Conservation (phyloP, 371 early-diverging fungal genomes). For the Phascolomyces articulosus region DNA sequence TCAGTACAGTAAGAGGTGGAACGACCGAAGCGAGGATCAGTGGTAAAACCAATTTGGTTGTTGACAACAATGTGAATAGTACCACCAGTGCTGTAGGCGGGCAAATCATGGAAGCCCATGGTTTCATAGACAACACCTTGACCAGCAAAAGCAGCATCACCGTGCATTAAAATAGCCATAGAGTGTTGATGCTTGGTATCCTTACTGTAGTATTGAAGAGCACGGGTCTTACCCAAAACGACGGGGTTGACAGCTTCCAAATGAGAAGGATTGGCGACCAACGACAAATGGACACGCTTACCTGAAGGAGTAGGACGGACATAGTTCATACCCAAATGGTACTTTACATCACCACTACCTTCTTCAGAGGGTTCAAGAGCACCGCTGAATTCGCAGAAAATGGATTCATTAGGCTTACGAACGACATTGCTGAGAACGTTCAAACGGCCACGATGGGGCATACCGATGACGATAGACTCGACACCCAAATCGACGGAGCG, state of each 20-base stretch:
- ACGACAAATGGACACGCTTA: conserved; percentile 92
- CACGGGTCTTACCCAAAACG: conserved; percentile 95
- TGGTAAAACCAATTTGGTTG: conserved; percentile 99
- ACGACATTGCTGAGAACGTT: conserved; percentile 97
- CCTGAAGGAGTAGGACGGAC: conserved; percentile 95
- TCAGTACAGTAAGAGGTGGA: conserved; percentile 98
- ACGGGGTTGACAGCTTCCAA: conserved; percentile 98
- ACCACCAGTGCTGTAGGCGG: conserved; percentile 95
- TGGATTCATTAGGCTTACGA: conserved; percentile 96
- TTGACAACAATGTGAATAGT: conserved; percentile 97
- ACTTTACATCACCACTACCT: conserved; percentile 98
- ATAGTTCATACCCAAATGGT: conserved; percentile 98
- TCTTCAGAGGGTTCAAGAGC: conserved; percentile 76
- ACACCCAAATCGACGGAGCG: conserved; percentile 92
- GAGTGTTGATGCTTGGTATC: conserved; percentile 80
- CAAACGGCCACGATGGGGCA: conserved; percentile 98
- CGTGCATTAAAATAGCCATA: conserved; percentile 94
- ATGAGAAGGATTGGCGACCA: conserved; percentile 98
- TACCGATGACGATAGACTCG: conserved; percentile 94
- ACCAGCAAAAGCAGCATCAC: conserved; percentile 97
- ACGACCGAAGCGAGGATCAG: conserved; percentile 93
- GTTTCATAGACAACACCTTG: conserved; percentile 98
- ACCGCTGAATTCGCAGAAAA: conserved; percentile 96
- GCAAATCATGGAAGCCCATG: conserved; percentile 93
- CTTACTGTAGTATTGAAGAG: conserved; percentile 90